These are phyloP conservation scores for Nicotiana undulata DNA, from an alignment of 257 asterid genomes.

Conservation along the genomic window DNA sequence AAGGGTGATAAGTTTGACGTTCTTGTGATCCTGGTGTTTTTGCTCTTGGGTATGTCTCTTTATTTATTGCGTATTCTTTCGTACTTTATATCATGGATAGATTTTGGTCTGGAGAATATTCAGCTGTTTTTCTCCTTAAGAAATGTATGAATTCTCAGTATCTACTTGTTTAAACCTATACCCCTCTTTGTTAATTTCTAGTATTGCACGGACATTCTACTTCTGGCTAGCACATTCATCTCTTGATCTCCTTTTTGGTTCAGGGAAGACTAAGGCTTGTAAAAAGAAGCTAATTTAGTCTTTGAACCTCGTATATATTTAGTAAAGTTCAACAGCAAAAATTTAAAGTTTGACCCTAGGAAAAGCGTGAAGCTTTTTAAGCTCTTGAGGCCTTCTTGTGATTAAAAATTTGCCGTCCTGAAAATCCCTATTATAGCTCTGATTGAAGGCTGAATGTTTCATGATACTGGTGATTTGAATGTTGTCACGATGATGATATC, in stretches of 20 bases:
- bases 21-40: conserved; percentile 36
- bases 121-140: background rate
- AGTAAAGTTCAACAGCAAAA: background rate
- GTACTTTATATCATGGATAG: background rate
- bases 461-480: background rate
- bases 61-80: background rate
- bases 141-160: background rate
- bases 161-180: background rate
- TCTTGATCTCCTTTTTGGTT: background rate
- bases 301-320: background rate
- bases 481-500: background rate
- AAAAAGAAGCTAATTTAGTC: background rate
- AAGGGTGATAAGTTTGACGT: conserved; percentile 19
- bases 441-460: background rate
- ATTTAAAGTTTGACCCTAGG: background rate
- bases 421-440: background rate
- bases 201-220: background rate
- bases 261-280: background rate
- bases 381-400: background rate
- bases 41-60: conserved; percentile 44
- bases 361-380: background rate
- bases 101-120: background rate
- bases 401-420: background rate
- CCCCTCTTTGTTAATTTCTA: background rate
- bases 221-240: background rate